phyloP scores from a whole-genome alignment of 331 rosid species.

The Arachis monticola region DNA sequence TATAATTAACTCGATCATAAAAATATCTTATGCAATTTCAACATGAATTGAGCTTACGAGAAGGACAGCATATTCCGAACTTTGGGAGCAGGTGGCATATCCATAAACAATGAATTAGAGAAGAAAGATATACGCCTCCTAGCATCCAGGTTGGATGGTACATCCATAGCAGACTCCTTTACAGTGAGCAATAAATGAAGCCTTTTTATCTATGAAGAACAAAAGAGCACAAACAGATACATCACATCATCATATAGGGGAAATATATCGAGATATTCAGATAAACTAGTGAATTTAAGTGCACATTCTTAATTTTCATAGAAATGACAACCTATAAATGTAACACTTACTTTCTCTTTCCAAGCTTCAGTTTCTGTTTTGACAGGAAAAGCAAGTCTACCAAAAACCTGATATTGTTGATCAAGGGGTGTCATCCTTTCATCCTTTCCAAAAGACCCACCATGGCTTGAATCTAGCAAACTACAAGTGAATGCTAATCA shows the following conservation, averaged over 20 bases:
- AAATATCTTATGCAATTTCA: background rate
- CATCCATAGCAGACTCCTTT: conserved; percentile 99
- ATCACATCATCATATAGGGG: conserved; percentile 18
- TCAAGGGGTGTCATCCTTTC: conserved; percentile 75
- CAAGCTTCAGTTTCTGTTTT: conserved; percentile 72
- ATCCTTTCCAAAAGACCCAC: conserved; percentile 63
- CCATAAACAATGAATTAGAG: conserved; percentile 94
- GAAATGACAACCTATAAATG: background rate
- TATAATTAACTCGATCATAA: too few relatives aligned
- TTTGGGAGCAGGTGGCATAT: conserved; percentile 95
- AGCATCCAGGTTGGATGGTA: conserved; percentile 96
- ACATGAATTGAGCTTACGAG: conserved; percentile 67
- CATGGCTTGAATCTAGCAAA: conserved; percentile 80
- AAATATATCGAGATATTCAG: background rate
- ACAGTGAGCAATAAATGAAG: conserved; percentile 89
- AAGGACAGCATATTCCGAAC: conserved; percentile 93
- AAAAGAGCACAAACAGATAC: conserved; percentile 25
- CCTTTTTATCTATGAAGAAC: conserved; percentile 69
- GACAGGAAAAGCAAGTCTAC: conserved; percentile 69
- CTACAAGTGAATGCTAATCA: conserved; percentile 51
- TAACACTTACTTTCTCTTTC: conserved; percentile 80
- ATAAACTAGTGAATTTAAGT: conserved; percentile 21
- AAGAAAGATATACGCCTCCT: conserved; percentile 92
- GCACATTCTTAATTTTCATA: conserved; percentile 2
- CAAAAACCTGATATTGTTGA: conserved; percentile 63